Base-by-base conservation (phyloP, 116 monocot genomes). In the Posidonia oceanica region DNA sequence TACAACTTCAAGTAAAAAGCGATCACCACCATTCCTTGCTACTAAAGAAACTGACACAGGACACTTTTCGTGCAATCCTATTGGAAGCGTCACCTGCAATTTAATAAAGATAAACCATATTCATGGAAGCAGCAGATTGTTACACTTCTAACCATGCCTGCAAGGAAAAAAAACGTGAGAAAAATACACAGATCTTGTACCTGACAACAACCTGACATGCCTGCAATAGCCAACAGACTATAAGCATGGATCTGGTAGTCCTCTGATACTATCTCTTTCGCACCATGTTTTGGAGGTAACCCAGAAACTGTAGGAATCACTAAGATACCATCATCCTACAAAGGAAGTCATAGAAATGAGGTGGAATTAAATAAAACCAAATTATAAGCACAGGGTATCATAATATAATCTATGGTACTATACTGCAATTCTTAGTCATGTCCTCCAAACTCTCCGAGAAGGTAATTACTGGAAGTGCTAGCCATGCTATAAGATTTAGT, bases 161-260 rank as follows among this genome's bases (percentile, higher is more conserved):
- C 37, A 54, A 14, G 68, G 23, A 12, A 68, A 29, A 68, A 66
- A 12, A 48, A 18, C 29, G 29, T 42, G 6, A 48, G 62, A 62
- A 62, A 4, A 29, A 80, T 23, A 74, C 48, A 20, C 52, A 39
- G 14, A 7, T 54, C 36, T 0, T 54, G 8, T 78, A 99, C 99
- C 99, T 99, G 99, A 80, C 99, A 99, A 80, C 99, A 99, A 61
- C 99, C 99, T 68, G 93, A 99, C 88, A 99, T 87, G 76, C 99
- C 82, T 54, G 99, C 80, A 80, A 93, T 75, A 73, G 90, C 70
- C 23, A 88, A 75, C 20, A 93, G 81, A 81, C 78, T 82, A 55
- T 78, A 74, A 29, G 74, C 52, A 60, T 67, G 65, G 42, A 22
- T 69, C 56, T 59, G 86, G 75, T 85, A 90, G 52, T 89, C 84